Percentiles rank a stretch among this genome's conserved stretches.
Conservation (phyloP, 768 basidiomycete species). For the Hygrocybe coccinea region DNA sequence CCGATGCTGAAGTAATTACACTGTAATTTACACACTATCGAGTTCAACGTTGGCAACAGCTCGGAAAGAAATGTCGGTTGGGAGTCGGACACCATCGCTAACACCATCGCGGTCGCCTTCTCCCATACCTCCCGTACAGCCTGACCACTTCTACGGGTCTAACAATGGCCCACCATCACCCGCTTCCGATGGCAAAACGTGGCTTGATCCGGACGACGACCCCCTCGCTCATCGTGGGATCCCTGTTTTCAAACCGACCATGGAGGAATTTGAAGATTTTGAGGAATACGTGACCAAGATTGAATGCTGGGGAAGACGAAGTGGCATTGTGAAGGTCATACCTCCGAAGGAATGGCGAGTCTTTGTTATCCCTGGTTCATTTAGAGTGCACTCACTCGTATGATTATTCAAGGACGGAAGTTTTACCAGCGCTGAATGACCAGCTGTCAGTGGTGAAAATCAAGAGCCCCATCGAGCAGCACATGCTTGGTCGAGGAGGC, state of each 20-base stretch:
- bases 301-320: slow-evolving; percentile 84
- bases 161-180: slow-evolving; percentile 57
- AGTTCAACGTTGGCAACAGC: neutral
- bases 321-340: slow-evolving; percentile 94
- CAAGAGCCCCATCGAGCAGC: slow-evolving; percentile 87
- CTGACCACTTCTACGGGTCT: slow-evolving; percentile 78
- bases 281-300: slow-evolving; percentile 84
- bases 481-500: slow-evolving; percentile 81
- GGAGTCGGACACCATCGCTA: slow-evolving; percentile 39
- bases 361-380: slow-evolving; percentile 12
- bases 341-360: slow-evolving; percentile 91
- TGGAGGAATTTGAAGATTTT: slow-evolving; percentile 89
- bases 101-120: slow-evolving; percentile 53
- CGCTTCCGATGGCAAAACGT: slow-evolving; percentile 54
- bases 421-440: slow-evolving; percentile 66
- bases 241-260: slow-evolving; percentile 91
- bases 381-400: slow-evolving; percentile 20
- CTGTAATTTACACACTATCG: neutral
- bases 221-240: slow-evolving; percentile 82
- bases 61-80: slow-evolving; percentile 24
- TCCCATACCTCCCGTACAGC: slow-evolving; percentile 54
- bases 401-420: slow-evolving; percentile 54
- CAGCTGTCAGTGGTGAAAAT: slow-evolving; percentile 75
- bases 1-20: neutral
- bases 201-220: slow-evolving; percentile 77